These are phyloP conservation scores for Pachysandra terminalis DNA, from an alignment of 164 flowering plant genomes.

Conservation along the genomic window DNA sequence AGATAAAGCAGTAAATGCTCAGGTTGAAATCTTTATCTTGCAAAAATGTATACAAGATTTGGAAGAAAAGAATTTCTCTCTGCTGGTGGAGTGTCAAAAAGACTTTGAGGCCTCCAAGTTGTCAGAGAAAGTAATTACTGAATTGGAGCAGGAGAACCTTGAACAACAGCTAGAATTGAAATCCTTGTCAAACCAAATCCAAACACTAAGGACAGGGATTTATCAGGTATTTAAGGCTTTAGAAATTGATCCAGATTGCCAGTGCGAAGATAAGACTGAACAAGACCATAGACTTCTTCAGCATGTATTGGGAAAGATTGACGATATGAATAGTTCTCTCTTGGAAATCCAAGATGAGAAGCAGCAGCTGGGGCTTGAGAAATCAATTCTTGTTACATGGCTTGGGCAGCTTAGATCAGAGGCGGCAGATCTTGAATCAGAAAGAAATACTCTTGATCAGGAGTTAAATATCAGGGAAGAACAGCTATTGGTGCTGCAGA, in stretches of 20 bases:
- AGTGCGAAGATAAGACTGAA: slow-evolving; percentile 17
- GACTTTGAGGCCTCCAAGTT: slow-evolving; percentile 30
- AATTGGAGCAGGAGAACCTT: slow-evolving; percentile 33
- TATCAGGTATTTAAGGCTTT: slow-evolving; percentile 28
- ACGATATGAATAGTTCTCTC: slow-evolving; percentile 29
- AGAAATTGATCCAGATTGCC: slow-evolving; percentile 23
- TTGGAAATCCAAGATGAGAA: slow-evolving; percentile 33
- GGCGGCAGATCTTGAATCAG: slow-evolving; percentile 24
- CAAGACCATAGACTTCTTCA: slow-evolving; percentile 27
- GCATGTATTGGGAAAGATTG: slow-evolving; percentile 23
- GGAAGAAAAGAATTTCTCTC: slow-evolving; percentile 29
- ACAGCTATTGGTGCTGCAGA: slow-evolving; percentile 29
- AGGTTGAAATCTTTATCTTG: slow-evolving; percentile 41
- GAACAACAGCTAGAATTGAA: slow-evolving; percentile 30
- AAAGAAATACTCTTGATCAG: slow-evolving; percentile 26
- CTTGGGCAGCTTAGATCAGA: slow-evolving; percentile 38
- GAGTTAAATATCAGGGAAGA: slow-evolving; percentile 26
- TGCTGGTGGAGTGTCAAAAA: slow-evolving; percentile 27
- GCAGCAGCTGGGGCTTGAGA: slow-evolving; percentile 35
- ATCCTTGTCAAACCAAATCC: slow-evolving; percentile 28
- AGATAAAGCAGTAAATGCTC: slow-evolving; percentile 28
- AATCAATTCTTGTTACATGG: slow-evolving; percentile 37
- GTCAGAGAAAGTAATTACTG: slow-evolving; percentile 39
- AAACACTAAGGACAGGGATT: slow-evolving; percentile 35
- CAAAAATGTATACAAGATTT: slow-evolving; percentile 30